Conservation (phyloP, 2,329 filamentous ascomycete genomes). For the Alternaria hordeiaustralica region DNA sequence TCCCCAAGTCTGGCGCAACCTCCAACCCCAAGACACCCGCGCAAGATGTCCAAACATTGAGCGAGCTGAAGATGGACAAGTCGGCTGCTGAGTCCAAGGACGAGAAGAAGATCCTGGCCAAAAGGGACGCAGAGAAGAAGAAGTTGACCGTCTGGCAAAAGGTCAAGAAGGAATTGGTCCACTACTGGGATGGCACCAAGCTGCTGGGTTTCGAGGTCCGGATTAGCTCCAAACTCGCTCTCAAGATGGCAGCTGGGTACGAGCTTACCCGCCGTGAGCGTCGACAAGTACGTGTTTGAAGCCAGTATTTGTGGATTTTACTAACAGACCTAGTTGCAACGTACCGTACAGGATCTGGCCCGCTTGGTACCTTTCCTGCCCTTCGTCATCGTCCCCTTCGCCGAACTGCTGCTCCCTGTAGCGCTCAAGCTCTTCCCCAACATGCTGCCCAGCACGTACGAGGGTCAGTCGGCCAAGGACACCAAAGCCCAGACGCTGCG, state of each 20-base stretch:
- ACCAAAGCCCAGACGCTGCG: constrained; percentile 82
- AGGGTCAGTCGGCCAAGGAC: constrained; percentile 89
- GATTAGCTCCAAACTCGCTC: constrained; percentile 87
- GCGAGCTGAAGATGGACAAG: constrained; percentile 69
- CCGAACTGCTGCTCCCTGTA: constrained; percentile 88
- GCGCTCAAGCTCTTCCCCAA: constrained; percentile 97
- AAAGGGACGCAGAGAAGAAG: constrained; percentile 72
- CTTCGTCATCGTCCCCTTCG: constrained; percentile 96
- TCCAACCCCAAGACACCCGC: constrained; percentile 56
- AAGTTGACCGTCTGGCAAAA: constrained; percentile 90
- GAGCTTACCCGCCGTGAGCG: constrained; percentile 93
- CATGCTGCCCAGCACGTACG: constrained; percentile 95
- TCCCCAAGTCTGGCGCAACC: constrained; percentile 50
- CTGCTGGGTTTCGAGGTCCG: constrained; percentile 88
- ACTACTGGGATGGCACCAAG: constrained; percentile 99
- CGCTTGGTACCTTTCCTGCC: constrained; percentile 95
- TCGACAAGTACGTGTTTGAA: constrained; percentile 66
- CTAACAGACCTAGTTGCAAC: constrained; percentile 65
- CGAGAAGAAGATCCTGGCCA: constrained; percentile 64
- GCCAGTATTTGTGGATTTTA: neutral
- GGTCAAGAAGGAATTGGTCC: constrained; percentile 89
- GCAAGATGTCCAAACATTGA: constrained; percentile 59
- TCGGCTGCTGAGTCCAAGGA: constrained; percentile 54
- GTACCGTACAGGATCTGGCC: constrained; percentile 91
- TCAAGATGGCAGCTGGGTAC: constrained; percentile 98